These are phyloP conservation scores for Cyclaneusma minus DNA, from an alignment of 2,329 filamentous ascomycete genomes.

Conservation along the genomic window DNA sequence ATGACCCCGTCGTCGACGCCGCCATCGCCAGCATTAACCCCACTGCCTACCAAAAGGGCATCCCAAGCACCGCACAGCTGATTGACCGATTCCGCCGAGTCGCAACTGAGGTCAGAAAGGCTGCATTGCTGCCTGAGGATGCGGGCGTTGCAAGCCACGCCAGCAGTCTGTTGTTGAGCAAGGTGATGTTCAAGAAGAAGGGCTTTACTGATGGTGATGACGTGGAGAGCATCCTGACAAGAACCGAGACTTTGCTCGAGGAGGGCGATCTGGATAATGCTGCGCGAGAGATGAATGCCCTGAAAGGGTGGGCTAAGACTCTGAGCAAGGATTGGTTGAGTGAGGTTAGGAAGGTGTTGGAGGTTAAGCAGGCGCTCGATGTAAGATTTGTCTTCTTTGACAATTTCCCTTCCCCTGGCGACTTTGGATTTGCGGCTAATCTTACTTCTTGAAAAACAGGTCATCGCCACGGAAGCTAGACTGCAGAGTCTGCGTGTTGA, in stretches of 20 bases:
- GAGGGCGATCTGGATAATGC: conserved; percentile 86
- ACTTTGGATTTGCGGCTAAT: conserved; percentile 2
- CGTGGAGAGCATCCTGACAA: conserved; percentile 82
- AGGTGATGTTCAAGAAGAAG: conserved; percentile 92
- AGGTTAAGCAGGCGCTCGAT: conserved; percentile 91
- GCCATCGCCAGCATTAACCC: conserved; percentile 97
- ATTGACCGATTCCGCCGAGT: conserved; percentile 94
- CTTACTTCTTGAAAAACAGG: conserved; percentile 29
- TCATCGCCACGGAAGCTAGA: conserved; percentile 80
- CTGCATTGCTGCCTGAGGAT: conserved; percentile 78
- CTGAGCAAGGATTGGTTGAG: conserved; percentile 85
- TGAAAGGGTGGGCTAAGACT: conserved; percentile 90
- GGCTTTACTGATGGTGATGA: conserved; percentile 71
- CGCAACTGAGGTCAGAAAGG: conserved; percentile 84
- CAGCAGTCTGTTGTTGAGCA: conserved; percentile 77
- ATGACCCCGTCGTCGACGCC: conserved; percentile 75
- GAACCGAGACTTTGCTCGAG: conserved; percentile 81
- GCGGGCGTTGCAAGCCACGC: conserved; percentile 91
- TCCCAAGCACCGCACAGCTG: conserved; percentile 69
- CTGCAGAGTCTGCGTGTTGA: conserved; percentile 78
- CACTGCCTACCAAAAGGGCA: conserved; percentile 78
- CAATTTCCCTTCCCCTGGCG: conserved; percentile 1
- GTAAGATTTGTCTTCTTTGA: conserved; percentile 39
- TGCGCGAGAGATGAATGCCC: conserved; percentile 84
- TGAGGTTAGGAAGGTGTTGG: conserved; percentile 81